Percentiles rank a stretch among this genome's conserved stretches.
Evolutionary conservation across 2,329 filamentous ascomycete species (phyloP).

Genomic region (Calonectria montana): DNA sequence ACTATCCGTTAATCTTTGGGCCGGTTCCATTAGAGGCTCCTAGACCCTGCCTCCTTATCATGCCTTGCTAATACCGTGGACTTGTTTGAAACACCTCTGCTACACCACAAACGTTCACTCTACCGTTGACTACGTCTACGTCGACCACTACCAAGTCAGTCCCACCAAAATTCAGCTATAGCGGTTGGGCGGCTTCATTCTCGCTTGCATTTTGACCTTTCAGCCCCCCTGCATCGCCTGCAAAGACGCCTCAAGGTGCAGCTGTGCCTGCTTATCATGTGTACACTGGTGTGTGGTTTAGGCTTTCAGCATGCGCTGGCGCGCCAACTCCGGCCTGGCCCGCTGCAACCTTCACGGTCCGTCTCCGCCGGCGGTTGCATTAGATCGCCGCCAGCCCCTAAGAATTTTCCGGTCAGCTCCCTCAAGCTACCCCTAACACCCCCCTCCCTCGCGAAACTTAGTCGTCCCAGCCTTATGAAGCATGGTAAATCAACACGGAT

Average conservation of each 20-base stretch:
- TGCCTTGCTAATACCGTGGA: neutral
- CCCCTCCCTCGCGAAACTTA: neutral
- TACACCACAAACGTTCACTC: neutral
- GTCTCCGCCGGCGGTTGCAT: conserved; percentile 13
- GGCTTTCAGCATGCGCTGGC: conserved; percentile 14
- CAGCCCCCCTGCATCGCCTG: neutral
- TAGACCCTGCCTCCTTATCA: neutral
- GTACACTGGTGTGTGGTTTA: neutral
- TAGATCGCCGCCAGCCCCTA: conserved; percentile 1
- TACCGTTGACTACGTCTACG: neutral
- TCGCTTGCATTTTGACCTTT: neutral
- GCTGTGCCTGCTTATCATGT: conserved; percentile 4
- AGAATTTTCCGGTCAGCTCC: conserved; percentile 1
- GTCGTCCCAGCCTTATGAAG: neutral
- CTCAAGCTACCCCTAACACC: neutral
- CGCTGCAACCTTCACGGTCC: conserved; percentile 15
- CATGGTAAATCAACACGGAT: neutral
- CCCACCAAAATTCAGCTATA: neutral
- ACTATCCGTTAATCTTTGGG: neutral
- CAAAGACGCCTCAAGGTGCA: neutral
- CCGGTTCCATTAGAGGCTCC: neutral
- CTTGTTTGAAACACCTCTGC: neutral
- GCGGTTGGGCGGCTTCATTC: neutral
- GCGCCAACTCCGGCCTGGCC: conserved; percentile 19
- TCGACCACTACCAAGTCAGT: neutral